Evolutionary conservation across 2,329 filamentous ascomycete species (phyloP).

Genomic region (Fusarium humuli): DNA sequence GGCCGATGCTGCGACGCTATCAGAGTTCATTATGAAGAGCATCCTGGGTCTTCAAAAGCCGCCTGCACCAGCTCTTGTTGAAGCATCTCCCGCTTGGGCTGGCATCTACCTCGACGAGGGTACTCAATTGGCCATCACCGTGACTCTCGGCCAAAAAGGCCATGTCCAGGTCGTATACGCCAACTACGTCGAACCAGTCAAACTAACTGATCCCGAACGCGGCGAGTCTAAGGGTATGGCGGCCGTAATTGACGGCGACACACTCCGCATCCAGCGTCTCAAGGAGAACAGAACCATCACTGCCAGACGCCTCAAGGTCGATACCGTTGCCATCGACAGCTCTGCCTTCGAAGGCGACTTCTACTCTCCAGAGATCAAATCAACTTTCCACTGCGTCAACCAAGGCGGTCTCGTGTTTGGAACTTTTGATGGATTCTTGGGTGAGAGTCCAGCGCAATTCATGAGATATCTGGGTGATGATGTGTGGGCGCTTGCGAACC

Average conservation of each 20-base stretch:
- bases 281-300: conserved; percentile 27
- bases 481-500: conserved; percentile 29
- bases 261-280: conserved; percentile 21
- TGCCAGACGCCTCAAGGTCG: conserved; percentile 11
- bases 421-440: conserved; percentile 28
- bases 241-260: conserved; percentile 7
- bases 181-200: conserved; percentile 30
- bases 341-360: conserved; percentile 17
- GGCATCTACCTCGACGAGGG: conserved; percentile 27
- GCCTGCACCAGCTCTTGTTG: conserved; percentile 4
- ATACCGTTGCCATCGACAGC: background rate
- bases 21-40: conserved; percentile 16
- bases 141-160: conserved; percentile 10
- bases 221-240: conserved; percentile 25
- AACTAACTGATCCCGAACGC: conserved; percentile 18
- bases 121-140: conserved; percentile 29
- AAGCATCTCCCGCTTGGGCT: conserved; percentile 7
- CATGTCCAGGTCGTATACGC: conserved; percentile 24
- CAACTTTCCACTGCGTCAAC: conserved; percentile 25
- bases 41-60: conserved; percentile 21
- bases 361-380: conserved; percentile 27
- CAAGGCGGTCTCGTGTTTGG: conserved; percentile 32
- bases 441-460: conserved; percentile 26
- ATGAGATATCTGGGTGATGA: conserved; percentile 26
- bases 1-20: conserved; percentile 19